Conservation (phyloP, 352 stramenopile species). For the Pythium scleroteichum region DNA sequence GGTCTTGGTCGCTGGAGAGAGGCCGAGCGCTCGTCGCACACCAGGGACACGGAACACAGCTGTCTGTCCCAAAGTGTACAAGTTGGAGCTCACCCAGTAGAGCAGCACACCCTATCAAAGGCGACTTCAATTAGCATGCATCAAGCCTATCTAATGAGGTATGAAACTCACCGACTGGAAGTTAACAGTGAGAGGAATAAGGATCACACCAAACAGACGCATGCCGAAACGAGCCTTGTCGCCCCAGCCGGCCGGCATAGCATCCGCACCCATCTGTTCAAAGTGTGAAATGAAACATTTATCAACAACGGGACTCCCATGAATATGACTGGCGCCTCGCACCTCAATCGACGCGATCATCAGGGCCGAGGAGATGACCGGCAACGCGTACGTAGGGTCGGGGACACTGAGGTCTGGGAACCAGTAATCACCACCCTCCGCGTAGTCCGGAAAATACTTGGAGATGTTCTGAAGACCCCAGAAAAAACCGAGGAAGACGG, state of each 20-base stretch:
- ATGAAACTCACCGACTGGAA: conserved; percentile 67
- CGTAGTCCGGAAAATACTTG: conserved; percentile 81
- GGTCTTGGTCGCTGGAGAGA: conserved; percentile 24
- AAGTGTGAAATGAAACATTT: no score
- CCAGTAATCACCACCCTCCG: conserved; percentile 77
- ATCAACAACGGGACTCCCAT: no score
- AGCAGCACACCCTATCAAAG: conserved; percentile 73
- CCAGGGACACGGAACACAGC: conserved; percentile 52
- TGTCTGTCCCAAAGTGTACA: conserved; percentile 73
- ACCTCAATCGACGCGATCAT: conserved; percentile 79
- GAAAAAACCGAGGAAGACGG: conserved; percentile 85
- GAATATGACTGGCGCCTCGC: not conserved
- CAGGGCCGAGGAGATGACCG: conserved; percentile 74
- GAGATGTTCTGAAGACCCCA: conserved; percentile 79
- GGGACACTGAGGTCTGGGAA: conserved; percentile 74
- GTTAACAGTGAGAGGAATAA: conserved; percentile 81
- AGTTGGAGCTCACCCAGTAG: conserved; percentile 88
- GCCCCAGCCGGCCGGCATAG: conserved; percentile 58
- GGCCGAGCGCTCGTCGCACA: conserved; percentile 48
- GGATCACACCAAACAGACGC: conserved; percentile 64
- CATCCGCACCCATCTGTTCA: conserved; percentile 65
- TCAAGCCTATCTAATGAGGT: not conserved
- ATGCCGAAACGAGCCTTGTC: conserved; percentile 82
- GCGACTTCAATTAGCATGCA: no score
- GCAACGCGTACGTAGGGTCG: conserved; percentile 76